These are phyloP conservation scores for Heterococcus sp. DNA, from an alignment of 108 stramenopile species.

Conservation along the genomic window DNA sequence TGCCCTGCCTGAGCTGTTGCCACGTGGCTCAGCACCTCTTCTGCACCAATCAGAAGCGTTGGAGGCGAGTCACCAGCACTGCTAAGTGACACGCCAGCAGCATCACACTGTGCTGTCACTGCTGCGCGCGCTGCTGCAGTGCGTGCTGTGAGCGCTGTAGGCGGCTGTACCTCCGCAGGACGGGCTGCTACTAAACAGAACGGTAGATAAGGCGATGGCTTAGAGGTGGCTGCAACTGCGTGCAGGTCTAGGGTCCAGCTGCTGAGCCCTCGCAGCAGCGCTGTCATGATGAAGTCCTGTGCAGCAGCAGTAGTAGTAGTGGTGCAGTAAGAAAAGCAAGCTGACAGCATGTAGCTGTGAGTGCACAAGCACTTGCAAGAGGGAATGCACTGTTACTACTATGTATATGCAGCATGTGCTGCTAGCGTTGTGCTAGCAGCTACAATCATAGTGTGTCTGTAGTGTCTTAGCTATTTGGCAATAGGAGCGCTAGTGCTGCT, in stretches of 20 bases:
- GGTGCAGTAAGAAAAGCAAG: too few species aligned
- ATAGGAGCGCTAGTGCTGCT: too few species aligned
- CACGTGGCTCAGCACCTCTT: background rate
- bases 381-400: background rate
- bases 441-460: background rate
- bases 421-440: background rate
- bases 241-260: slow-evolving; percentile 32
- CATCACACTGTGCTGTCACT: background rate
- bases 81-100: background rate
- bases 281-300: background rate
- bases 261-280: background rate
- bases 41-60: background rate
- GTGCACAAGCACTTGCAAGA: slow-evolving; percentile 40
- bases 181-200: slow-evolving; percentile 14
- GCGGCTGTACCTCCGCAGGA: background rate
- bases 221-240: slow-evolving; percentile 4
- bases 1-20: background rate
- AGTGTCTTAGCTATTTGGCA: too few species aligned
- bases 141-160: background rate
- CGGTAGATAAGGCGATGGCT: slow-evolving; percentile 34
- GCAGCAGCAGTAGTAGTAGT: background rate
- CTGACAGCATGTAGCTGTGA: slow-evolving; percentile 34
- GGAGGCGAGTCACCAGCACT: background rate
- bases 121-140: background rate
- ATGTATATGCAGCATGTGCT: background rate